These are phyloP conservation scores for Hyphodiscus hymeniophilus DNA, from an alignment of 495 filamentous ascomycete species.

Conservation along the genomic window DNA sequence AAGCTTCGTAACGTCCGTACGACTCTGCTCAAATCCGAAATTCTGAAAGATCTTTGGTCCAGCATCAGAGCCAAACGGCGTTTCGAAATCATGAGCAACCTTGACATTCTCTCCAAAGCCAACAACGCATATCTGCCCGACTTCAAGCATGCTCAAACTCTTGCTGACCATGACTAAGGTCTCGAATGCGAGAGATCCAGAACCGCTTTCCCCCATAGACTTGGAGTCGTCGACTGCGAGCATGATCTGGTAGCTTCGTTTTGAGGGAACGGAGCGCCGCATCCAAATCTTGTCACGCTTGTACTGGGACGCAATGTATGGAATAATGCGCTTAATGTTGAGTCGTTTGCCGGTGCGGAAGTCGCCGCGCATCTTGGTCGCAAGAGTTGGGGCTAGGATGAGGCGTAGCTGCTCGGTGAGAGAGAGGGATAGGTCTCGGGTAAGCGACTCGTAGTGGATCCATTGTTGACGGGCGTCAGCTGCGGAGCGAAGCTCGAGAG, in stretches of 20 bases:
- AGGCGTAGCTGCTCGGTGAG: conserved; percentile 91
- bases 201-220: conserved; percentile 73
- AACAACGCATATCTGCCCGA: conserved; percentile 79
- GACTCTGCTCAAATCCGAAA: conserved; percentile 77
- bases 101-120: conserved; percentile 80
- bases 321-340: conserved; percentile 98
- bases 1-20: conserved; percentile 76
- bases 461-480: conserved; percentile 70
- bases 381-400: conserved; percentile 87
- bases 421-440: conserved; percentile 75
- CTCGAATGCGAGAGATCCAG: conserved; percentile 71
- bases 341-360: conserved; percentile 97
- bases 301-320: conserved; percentile 94
- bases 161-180: conserved; percentile 84
- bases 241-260: conserved; percentile 93
- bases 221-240: conserved; percentile 94
- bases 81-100: conserved; percentile 83
- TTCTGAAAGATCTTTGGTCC: conserved; percentile 73
- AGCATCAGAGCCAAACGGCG: conserved; percentile 74
- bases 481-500: conserved; percentile 26
- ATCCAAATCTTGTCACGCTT: conserved; percentile 99
- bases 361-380: conserved; percentile 92
- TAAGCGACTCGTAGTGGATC: conserved; percentile 73
- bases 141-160: conserved; percentile 82
- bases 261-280: conserved; percentile 80